Conservation (phyloP, 805 yeast genomes). For the Komagataella kurtzmanii region DNA sequence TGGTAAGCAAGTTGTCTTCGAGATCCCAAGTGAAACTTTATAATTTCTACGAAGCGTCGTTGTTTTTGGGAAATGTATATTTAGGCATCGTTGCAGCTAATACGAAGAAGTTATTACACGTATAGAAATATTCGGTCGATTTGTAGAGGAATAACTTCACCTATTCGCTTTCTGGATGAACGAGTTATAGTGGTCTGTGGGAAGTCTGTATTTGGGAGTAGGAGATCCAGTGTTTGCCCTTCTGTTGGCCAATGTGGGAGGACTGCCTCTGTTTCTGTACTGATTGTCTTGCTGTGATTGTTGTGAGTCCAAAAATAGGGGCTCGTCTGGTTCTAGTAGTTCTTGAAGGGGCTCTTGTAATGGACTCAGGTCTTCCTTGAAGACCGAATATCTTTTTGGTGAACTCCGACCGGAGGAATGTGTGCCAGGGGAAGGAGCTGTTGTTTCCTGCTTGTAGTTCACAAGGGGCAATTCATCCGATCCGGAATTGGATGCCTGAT, state of each 20-base stretch:
- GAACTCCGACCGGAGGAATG: neutral
- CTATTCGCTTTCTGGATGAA: neutral
- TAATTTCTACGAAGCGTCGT: constrained; percentile 12
- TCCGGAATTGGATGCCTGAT: neutral
- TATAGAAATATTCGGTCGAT: neutral
- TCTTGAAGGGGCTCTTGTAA: neutral
- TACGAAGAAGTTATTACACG: neutral
- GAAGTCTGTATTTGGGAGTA: neutral
- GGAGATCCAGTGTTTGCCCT: neutral
- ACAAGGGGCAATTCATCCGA: neutral
- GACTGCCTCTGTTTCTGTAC: neutral
- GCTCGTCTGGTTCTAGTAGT: neutral
- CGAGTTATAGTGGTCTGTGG: neutral
- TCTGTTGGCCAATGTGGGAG: neutral
- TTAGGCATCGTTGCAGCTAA: neutral
- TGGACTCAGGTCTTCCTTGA: neutral
- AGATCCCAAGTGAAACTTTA: constrained; percentile 56
- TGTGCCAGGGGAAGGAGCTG: neutral
- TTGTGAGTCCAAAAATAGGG: neutral
- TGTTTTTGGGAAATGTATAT: neutral
- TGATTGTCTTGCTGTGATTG: neutral
- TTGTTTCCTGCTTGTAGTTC: neutral
- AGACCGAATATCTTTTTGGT: neutral
- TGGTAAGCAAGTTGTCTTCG: constrained; percentile 98
- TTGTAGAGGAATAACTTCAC: neutral